A percentile compares a stretch with the other conserved stretches of the same genome.
These are phyloP conservation scores for Arthroderma uncinatum DNA, from an alignment of 2,329 filamentous ascomycete species.

Conservation along the genomic window DNA sequence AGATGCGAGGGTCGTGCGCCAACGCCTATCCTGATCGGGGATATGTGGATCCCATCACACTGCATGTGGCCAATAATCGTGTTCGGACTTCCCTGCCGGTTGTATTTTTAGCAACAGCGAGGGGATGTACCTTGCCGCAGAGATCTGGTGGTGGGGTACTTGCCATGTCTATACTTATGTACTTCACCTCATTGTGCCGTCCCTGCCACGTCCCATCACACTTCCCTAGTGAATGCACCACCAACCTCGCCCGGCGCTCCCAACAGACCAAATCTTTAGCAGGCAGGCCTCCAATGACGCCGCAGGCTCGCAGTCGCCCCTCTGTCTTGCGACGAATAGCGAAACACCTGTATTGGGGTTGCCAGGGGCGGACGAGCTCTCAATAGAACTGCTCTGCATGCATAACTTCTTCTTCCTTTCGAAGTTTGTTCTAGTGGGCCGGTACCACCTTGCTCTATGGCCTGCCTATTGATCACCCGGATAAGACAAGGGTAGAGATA, in stretches of 20 bases:
- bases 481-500: background rate
- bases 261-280: background rate
- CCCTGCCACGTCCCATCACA: background rate
- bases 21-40: background rate
- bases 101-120: slow-evolving; percentile 3
- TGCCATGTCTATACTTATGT: background rate
- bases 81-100: background rate
- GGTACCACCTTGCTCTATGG: background rate
- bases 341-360: background rate
- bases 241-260: background rate
- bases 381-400: background rate
- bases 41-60: background rate
- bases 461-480: background rate
- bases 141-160: slow-evolving; percentile 1
- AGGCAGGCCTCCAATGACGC: background rate
- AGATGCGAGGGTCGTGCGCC: background rate
- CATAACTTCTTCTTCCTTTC: background rate
- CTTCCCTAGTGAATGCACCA: background rate
- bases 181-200: background rate
- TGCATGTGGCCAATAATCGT: background rate
- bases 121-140: background rate
- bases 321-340: background rate
- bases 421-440: slow-evolving; percentile 1
- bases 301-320: background rate
- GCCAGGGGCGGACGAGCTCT: background rate